Evolutionary conservation across 805 yeast species (phyloP).

Genomic region (Zygoascus tannicola): DNA sequence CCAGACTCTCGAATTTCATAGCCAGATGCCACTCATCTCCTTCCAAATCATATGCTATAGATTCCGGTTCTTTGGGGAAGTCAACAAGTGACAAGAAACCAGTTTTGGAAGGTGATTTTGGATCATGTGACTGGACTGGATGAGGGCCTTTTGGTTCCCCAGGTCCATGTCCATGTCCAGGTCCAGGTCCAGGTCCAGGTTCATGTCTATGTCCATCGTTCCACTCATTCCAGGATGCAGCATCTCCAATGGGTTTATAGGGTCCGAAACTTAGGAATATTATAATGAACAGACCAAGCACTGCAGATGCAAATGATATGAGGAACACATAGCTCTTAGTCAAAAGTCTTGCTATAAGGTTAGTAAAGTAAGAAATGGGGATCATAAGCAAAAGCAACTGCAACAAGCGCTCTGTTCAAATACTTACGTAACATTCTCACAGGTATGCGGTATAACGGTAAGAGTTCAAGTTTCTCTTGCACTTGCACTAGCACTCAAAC

Average conservation of each 20-base stretch:
- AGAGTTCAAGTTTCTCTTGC: no score
- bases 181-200: slow-evolving; percentile 6
- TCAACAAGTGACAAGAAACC: not conserved
- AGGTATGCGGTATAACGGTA: no score
- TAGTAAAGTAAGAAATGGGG: no score
- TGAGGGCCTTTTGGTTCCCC: no score
- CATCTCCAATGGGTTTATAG: no score
- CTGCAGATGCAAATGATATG: not conserved
- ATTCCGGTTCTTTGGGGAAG: slow-evolving; percentile 1
- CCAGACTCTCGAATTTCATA: slow-evolving; percentile 9
- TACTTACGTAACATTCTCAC: no score
- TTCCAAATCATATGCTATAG: not conserved
- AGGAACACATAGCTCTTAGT: not conserved
- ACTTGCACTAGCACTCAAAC: no score
- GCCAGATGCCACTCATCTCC: not conserved
- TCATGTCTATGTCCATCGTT: not conserved
- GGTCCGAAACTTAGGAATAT: slow-evolving; percentile 24
- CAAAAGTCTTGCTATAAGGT: not conserved
- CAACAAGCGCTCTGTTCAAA: no score
- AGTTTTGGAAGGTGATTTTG: no score
- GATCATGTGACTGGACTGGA: no score
- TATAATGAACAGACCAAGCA: slow-evolving; percentile 10
- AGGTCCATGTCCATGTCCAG: no score
- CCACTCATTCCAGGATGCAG: not conserved
- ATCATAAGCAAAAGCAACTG: no score